Evolutionary conservation across 2,329 filamentous ascomycete genomes (phyloP), one percentile per base, ranked within the genome.

Genomic region (Lachnellula cervina): DNA sequence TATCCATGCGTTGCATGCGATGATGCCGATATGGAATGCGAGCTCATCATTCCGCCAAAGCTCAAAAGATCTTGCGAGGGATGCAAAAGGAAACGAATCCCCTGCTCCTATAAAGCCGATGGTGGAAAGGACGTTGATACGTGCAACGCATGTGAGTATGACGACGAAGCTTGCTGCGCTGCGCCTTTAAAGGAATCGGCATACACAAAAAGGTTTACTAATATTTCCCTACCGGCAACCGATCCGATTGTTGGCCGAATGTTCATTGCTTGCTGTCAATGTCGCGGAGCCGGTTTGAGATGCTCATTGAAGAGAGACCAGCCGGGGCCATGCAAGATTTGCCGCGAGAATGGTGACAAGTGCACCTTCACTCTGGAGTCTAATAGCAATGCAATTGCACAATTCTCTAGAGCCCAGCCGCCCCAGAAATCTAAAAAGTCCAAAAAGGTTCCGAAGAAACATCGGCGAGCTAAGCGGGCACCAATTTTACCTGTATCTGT

Each of bases 1-100:
- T 68, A 62, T 40, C 67, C 66, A 1, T 69, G 67, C 52, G 52
- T 57, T 19, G 54, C 52, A 13, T 69, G 67, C 35, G 48, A 60
- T 4, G 66, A 68, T 35, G 58, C 52, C 1, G 51, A 53, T 1
- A 32, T 55, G 8, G 58, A 61, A 16, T 68, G 63, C 45, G 54
- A 66, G 17, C 48, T 67, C 8, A 64, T 68, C 19, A 16, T 56
- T 2, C 57, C 59, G 1, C 64, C 65, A 0, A 32, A 58, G 9
- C 45, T 60, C 13, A 66, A 65, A 43, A 52, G 55, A n/a, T 43
- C 49, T 1, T 68, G 66, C 42, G 38, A 58, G n/a, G 37, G 55
- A 5, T 65, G 64, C 55, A 64, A 67, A 19, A 38, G 34, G 2
- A 62, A 58, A 21, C 51, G 59, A 8, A 44, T 54, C 8, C 35